phyloP scores from a whole-genome alignment of 306 rosid species.

The Dicorynia guianensis region DNA sequence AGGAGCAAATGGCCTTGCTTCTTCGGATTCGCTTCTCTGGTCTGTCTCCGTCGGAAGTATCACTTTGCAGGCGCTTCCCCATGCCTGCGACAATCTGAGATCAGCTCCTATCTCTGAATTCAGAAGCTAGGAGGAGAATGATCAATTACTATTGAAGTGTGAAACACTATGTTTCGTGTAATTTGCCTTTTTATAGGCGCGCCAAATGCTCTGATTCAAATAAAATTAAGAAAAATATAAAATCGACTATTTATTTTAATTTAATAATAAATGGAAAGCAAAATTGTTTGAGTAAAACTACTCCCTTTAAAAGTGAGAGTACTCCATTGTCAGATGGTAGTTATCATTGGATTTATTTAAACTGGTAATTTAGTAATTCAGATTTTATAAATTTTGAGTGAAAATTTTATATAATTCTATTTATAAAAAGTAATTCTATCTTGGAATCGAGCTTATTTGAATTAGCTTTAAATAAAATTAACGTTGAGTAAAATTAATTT shows the following conservation, averaged over 20 bases:
- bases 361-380: too few species aligned
- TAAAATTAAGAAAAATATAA: background rate
- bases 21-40: constrained; percentile 66
- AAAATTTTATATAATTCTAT: too few species aligned
- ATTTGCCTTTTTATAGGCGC: constrained; percentile 54
- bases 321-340: too few species aligned
- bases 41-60: constrained; percentile 40
- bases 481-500: too few species aligned
- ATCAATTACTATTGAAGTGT: background rate
- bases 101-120: constrained; percentile 18
- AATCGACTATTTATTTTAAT: background rate
- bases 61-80: constrained; percentile 56
- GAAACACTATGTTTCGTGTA: constrained; percentile 27
- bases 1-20: constrained; percentile 71
- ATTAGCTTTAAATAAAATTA: too few species aligned
- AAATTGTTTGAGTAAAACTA: too few species aligned
- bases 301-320: too few species aligned
- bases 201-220: constrained; percentile 54
- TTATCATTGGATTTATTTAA: too few species aligned
- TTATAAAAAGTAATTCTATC: too few species aligned
- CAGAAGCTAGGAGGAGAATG: constrained; percentile 31
- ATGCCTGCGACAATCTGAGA: constrained; percentile 32
- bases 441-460: too few species aligned
- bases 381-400: too few species aligned
- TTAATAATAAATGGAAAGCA: background rate